phyloP scores from a whole-genome alignment of 108 stramenopile genomes.

The Pseudonitzschia delicatissima region DNA sequence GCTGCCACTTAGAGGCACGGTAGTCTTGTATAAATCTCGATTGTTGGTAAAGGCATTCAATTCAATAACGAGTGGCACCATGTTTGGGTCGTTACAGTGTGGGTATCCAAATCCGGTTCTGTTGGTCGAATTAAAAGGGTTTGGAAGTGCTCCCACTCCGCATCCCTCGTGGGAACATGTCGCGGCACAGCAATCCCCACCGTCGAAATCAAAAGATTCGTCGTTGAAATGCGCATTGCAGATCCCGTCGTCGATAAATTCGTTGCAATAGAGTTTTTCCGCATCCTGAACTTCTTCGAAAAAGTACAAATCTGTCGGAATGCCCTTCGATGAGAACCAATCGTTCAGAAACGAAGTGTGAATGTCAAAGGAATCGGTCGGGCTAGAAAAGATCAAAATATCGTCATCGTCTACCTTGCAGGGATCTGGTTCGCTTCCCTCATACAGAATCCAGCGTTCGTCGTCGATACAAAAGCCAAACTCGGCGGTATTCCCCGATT shows the following conservation, averaged over 20 bases:
- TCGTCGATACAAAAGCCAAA: neutral
- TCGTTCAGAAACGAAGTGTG: neutral
- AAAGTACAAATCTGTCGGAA: neutral
- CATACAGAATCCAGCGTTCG: neutral
- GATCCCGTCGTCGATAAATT: neutral
- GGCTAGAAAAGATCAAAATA: neutral
- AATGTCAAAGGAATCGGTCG: neutral
- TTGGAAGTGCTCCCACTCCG: neutral
- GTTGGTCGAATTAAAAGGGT: no score
- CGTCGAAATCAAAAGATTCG: neutral
- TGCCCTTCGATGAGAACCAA: neutral
- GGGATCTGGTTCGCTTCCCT: neutral
- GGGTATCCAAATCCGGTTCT: no score
- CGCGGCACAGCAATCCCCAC: slow-evolving; percentile 2
- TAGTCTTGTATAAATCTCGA: no score
- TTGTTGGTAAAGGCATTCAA: no score
- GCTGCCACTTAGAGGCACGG: no score
- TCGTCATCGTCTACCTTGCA: neutral
- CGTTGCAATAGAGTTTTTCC: neutral
- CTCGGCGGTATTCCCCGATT: no score
- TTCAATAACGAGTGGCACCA: no score
- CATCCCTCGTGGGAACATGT: neutral
- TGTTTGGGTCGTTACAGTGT: no score
- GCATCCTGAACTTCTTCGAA: neutral
- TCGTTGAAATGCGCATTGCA: neutral